Base-by-base conservation (phyloP, 495 filamentous ascomycete genomes). In the Aspergillus bertholletiae region DNA sequence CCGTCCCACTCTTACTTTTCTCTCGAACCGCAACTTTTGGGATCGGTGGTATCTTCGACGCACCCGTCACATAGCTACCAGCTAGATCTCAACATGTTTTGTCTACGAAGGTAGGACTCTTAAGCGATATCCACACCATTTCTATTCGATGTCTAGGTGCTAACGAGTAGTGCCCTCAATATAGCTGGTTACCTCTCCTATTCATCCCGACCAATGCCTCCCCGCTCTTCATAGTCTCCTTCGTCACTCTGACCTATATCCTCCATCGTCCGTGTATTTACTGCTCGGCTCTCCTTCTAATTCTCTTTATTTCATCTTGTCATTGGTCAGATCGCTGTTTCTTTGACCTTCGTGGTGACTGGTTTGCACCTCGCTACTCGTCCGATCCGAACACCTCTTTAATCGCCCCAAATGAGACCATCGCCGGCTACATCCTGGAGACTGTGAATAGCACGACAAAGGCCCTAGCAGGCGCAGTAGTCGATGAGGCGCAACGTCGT, bases 251-350 rank as follows among this genome's bases (percentile, higher is more conserved):
- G 63, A 96, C 90, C 60, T 96, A 95, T 75, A 85, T 92, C 67
- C 84, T 96, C 58, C 91, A 93, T 67, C 83, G 90, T 51, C 90
- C 90, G 53, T 96, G 90, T 74, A 82, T 92, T 62, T 92, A 96
- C 81, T 96, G 90, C 79, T 92, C 90, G 51, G 80, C 90, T 53
- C 85, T 96, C 27, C 88, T 96, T 51, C 76, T 95, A 57, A 89
- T 93, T 53, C 87, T 96, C 58, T 96, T 96, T 76, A 77, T 85
- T 44, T 92, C 89, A 15, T 92, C 89, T 24, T 96, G 90, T 73
- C 85, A 92, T 80, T 96, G 90, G 90, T 88, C 87, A 55, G 89
- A 94, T 64, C 84, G 84, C 23, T 96, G 90, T 70, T 90, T 93
- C 74, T 89, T 96, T 64, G 89, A 94, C 69, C 80, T 92, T 40